Base-by-base conservation (phyloP, 352 stramenopile species). In the Pythium sp. region DNA sequence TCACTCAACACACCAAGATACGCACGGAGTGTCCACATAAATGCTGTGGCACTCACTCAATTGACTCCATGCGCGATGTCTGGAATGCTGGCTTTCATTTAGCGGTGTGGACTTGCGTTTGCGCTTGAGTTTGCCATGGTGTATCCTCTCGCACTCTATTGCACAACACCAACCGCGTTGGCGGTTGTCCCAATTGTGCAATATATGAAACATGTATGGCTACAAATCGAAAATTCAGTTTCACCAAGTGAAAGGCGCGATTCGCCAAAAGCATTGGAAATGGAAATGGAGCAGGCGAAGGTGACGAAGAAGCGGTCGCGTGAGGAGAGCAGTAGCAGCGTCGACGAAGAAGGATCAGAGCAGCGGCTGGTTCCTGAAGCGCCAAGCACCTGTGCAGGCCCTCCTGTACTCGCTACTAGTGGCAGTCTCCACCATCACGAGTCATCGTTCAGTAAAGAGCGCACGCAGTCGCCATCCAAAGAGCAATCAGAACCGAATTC, bases 281-380 rank as follows among this genome's bases (percentile, higher is more conserved):
- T 14, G 2, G 15, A 28, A 5, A 15, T 11, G 32, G 20, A 47
- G 20, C 30, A 62, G 30, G 9, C 5, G 55, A 11, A 47, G 20
- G 32, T 36, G 18, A n/a, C 11, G 56, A 62, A 26, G 32, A 47
- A 62, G 56, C 56, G 56, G 32, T n/a, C 56, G 32, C 56, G 56
- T 14, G 56, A 62, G 47, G 47, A 11, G 32, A 28, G n/a, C 20
- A 3, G 7, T 11, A 32, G 47, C n/a, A 28, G n/a, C 30, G 1
- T 1, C n/a, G 12, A 8, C n/a, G 32, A 8, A 32, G 32, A 62
- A 14, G 26, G 56, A 30, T 5, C 20, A 47, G 32, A 5, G 2
- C 55, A 60, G 36, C 20, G 3, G 20, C 15, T 7, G 15, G 30
- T 12, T 43, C 22, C 20, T 28, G 7, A 18, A n/a, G 9, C 30